Evolutionary conservation across 768 basidiomycete species (phyloP).

Genomic region (Strobilomyces echinocephalus): DNA sequence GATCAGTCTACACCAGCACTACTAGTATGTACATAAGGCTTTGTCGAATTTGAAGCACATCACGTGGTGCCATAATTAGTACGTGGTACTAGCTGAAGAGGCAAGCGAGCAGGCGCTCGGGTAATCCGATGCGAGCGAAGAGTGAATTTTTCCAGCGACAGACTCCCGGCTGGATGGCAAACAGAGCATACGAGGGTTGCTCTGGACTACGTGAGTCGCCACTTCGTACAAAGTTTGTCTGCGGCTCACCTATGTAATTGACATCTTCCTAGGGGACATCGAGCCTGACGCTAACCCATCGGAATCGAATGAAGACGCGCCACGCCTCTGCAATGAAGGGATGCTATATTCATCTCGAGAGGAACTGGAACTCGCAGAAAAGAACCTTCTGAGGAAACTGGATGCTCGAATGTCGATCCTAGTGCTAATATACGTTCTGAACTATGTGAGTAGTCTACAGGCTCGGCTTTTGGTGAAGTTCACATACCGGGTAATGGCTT

Average conservation of each 20-base stretch:
- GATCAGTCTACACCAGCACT: neutral
- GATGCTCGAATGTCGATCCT: conserved; percentile 34
- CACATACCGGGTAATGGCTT: neutral
- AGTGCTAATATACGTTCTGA: conserved; percentile 33
- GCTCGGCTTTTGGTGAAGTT: neutral
- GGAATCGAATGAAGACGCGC: neutral
- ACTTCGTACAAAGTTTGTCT: too few species aligned
- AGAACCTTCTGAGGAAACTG: conserved; percentile 36
- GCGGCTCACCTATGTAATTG: neutral
- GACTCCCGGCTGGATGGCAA: too few species aligned
- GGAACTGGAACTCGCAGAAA: conserved; percentile 37
- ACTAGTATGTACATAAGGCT: too few species aligned
- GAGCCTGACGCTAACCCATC: conserved; percentile 5
- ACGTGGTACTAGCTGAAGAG: too few species aligned
- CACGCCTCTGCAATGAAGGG: neutral
- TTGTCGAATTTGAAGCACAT: too few species aligned
- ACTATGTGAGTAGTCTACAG: conserved; percentile 27
- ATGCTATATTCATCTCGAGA: neutral
- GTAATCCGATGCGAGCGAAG: too few species aligned
- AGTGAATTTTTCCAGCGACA: too few species aligned
- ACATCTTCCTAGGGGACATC: neutral
- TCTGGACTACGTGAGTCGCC: conserved; percentile 11
- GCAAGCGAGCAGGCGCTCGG: too few species aligned
- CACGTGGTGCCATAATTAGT: too few species aligned
- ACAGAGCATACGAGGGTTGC: too few species aligned